These are phyloP conservation scores for Fereydounia khargensis DNA, from an alignment of 1,284 basidiomycete genomes.

Conservation along the genomic window DNA sequence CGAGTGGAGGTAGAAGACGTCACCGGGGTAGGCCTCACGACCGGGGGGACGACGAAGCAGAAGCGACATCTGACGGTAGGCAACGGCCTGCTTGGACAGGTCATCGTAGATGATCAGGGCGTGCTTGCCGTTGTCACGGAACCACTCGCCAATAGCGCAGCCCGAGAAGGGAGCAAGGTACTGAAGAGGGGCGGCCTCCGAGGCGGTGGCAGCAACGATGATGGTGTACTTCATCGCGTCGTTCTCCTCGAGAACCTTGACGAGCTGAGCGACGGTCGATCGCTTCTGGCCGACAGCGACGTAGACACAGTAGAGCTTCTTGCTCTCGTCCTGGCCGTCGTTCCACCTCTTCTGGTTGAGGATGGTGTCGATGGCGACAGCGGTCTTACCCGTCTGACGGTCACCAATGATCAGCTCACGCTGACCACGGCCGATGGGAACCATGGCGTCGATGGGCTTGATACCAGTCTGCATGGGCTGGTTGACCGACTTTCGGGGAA, in stretches of 20 bases:
- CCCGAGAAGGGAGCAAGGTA: constrained; percentile 99
- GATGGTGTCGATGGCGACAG: constrained; percentile 98
- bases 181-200: constrained; percentile 96
- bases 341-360: constrained; percentile 99
- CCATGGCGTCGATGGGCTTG: constrained; percentile 99
- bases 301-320: constrained; percentile 99
- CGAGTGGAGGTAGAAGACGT: constrained; percentile 99
- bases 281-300: constrained; percentile 99
- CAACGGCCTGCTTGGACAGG: constrained; percentile 98
- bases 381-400: constrained; percentile 99
- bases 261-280: constrained; percentile 97
- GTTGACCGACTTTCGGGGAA: constrained; percentile 98
- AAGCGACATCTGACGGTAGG: constrained; percentile 99
- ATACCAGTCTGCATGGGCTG: constrained; percentile 99
- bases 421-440: constrained; percentile 99
- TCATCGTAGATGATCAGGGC: constrained; percentile 99
- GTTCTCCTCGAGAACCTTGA: constrained; percentile 98
- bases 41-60: constrained; percentile 98
- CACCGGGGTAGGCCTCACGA: constrained; percentile 99
- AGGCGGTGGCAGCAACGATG: constrained; percentile 97
- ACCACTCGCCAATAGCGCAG: constrained; percentile 99
- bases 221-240: constrained; percentile 99
- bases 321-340: constrained; percentile 87
- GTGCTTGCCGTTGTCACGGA: constrained; percentile 98
- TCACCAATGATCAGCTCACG: constrained; percentile 99